Evolutionary conservation across 2,329 filamentous ascomycete species (phyloP).

Genomic region (Botrytis squamosa): DNA sequence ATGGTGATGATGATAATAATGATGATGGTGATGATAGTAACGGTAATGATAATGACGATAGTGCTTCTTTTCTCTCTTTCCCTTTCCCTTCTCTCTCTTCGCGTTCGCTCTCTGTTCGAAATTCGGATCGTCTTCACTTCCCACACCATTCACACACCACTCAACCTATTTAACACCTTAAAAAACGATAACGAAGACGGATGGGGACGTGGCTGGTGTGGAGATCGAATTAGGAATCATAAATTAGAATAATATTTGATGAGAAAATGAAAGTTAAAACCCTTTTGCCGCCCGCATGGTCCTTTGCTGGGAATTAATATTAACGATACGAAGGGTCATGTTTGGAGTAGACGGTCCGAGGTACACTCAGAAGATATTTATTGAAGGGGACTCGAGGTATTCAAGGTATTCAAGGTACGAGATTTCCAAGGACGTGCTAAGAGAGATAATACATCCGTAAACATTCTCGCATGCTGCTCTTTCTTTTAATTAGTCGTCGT

Average conservation of each 20-base stretch:
- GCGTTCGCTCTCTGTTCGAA: background rate
- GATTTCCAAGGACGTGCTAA: background rate
- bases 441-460: background rate
- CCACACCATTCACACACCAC: background rate
- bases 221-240: background rate
- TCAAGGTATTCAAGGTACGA: background rate
- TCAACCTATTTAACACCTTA: background rate
- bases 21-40: too few relatives aligned
- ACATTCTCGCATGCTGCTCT: background rate
- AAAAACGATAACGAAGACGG: background rate
- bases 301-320: background rate
- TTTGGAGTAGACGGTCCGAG: background rate
- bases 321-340: background rate
- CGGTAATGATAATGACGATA: background rate
- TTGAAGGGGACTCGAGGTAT: too few relatives aligned
- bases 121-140: background rate
- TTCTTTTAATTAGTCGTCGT: constrained; percentile 7
- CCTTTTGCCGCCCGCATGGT: background rate
- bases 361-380: background rate
- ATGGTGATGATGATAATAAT: background rate
- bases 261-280: background rate
- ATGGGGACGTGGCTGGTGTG: background rate
- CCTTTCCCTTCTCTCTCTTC: background rate
- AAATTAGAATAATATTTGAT: background rate
- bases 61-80: background rate